A percentile compares a stretch with the other conserved stretches of the same genome.
phyloP scores from a whole-genome alignment of 495 filamentous ascomycete genomes.

The Hypoxylon crocopeplum region DNA sequence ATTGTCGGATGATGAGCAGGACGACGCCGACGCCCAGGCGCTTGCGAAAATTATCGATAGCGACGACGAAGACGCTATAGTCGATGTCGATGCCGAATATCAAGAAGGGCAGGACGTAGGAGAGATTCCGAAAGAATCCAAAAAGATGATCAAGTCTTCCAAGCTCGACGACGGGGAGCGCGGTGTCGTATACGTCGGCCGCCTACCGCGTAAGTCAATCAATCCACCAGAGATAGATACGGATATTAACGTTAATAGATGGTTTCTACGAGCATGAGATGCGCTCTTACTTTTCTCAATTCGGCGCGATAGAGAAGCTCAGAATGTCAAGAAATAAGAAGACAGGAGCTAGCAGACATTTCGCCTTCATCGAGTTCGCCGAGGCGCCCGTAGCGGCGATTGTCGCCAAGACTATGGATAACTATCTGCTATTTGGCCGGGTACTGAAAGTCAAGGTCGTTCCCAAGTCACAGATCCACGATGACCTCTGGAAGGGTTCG shows the following conservation, averaged over 20 bases:
- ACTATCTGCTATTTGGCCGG: constrained; percentile 93
- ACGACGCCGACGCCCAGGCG: constrained; percentile 60
- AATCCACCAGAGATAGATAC: constrained; percentile 25
- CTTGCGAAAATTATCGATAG: constrained; percentile 80
- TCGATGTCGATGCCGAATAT: constrained; percentile 56
- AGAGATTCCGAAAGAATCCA: constrained; percentile 66
- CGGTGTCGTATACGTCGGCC: constrained; percentile 86
- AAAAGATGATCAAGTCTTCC: constrained; percentile 61
- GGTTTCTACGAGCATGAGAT: constrained; percentile 98
- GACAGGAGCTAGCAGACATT: constrained; percentile 88
- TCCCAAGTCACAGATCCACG: constrained; percentile 76
- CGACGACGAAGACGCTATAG: constrained; percentile 66
- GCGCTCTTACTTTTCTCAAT: constrained; percentile 92
- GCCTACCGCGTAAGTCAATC: constrained; percentile 67
- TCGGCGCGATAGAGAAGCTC: constrained; percentile 81
- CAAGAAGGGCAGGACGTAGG: constrained; percentile 65
- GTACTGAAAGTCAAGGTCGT: constrained; percentile 86
- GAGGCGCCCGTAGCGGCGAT: constrained; percentile 81
- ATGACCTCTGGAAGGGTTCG: constrained; percentile 82
- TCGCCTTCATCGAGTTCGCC: constrained; percentile 90
- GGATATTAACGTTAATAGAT: constrained; percentile 36
- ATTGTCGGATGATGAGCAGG: constrained; percentile 47
- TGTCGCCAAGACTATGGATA: constrained; percentile 93
- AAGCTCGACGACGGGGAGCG: constrained; percentile 59
- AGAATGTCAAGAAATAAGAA: constrained; percentile 87